Evolutionary conservation across 129 eudicot genomes (phyloP), one percentile per base, ranked within the genome.

Genomic region (Artemisia tridentata): DNA sequence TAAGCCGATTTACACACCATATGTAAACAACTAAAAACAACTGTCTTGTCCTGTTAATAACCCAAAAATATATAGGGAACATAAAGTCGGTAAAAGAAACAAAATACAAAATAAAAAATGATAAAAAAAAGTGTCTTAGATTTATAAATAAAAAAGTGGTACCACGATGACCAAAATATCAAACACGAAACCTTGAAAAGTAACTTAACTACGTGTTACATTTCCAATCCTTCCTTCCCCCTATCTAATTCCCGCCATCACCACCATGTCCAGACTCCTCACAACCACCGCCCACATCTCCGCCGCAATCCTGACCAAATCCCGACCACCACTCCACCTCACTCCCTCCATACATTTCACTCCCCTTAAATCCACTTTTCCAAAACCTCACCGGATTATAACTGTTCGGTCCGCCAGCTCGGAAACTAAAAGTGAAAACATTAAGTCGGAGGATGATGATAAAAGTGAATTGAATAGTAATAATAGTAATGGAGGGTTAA

Each of bases 211-310:
- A 78, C 81, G 81, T 78, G 81, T 76, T 25, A 53, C 12, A 63
- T 78, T 78, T 70, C 47, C 61, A 63, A 25, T 69, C 70, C 56
- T 14, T 16, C 56, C 11, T 19, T 51, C 31, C 72, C 45, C 23
- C 53, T 58, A 4, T 2, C 52, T 34, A 29, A 16, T 45, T 41
- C 45, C 41, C 18, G 16, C 65, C 17, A 68, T 2, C 69, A 47
- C 64, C 71, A n/a, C 64, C 80, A 78, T 78, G 81, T 78, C 81
- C 27, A 53, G 81, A 41, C 25, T 78, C 55, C 62, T 77, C 17
- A 63, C 78, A 43, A 63, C 76, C 72, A 54, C 81, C 72, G 59
- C 70, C 71, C 71, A 77, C 72, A 77, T 77, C 75, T 77, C 81
- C 72, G 51, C 76, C 41, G 60, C 72, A 43, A 70, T 77, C 81